Evolutionary conservation across 306 rosid genomes (phyloP), one percentile per base, ranked within the genome.

Genomic region (Citrullus colocynthis): DNA sequence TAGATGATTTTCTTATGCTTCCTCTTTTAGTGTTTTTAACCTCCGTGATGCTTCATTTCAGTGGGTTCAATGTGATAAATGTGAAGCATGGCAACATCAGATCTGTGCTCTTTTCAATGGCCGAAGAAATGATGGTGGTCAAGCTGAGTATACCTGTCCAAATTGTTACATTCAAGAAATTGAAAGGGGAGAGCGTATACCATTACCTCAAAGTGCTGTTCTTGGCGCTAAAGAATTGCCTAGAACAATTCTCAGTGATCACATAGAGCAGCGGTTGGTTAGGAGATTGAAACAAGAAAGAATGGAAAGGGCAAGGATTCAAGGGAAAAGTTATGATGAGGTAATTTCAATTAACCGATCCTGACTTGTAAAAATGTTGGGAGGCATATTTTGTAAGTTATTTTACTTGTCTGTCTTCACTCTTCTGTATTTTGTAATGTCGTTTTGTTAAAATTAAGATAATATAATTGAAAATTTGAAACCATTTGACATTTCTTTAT

Each of bases 41-140:
- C 32, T 32, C 32, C 42, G 9, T 6, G 14, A 34, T 86, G 37
- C 73, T 76, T 48, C 17, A 74, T 51, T 86, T 83, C 89, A 95
- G 99, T 96, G 98, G 98, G 99, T 96, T 84, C 99, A 92, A 87
- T 96, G 99, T 86, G 99, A 96, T 86, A 96, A 92, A 85, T 96
- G 99, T 75, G 98, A 96, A 87, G 99, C 98, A 54, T 96, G 99
- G 98, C 99, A 96, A 64, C 99, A 96, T 84, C 99, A 96, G 86
- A 91, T 96, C 75, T 96, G 99, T 85, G 98, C 97, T 80, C 82
- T 96, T 79, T 95, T 95, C 86, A 95, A 95, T 85, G 99, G 97
- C 61, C 85, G 96, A 80, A 91, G 97, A 83, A 92, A 96, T 87
- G 97, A 89, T 75, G 97, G 98, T 65, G 99, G 99, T 62, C 97